Percentiles rank a stretch among this genome's conserved stretches.
Conservation (phyloP, 805 yeast genomes). For the Spathaspora sp. region DNA sequence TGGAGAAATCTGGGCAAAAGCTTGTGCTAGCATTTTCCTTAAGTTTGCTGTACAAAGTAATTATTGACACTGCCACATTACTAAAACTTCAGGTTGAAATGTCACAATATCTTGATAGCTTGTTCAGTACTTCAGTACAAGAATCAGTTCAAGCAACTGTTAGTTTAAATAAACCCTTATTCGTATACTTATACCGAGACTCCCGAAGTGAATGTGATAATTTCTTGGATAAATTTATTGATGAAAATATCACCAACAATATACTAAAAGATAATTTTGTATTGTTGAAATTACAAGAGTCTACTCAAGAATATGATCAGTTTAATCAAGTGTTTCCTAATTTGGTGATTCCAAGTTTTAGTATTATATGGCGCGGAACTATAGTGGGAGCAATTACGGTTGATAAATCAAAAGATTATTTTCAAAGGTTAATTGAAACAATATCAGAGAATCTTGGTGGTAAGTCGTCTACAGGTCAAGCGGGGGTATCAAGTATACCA, state of each 20-base stretch:
- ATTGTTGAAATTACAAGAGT: conserved; percentile 15
- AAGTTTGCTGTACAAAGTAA: neutral
- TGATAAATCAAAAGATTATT: conserved; percentile 11
- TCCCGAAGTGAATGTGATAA: conserved; percentile 5
- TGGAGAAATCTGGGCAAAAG: neutral
- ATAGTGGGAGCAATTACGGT: conserved; percentile 42
- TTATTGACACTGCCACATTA: neutral
- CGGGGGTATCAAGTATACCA: neutral
- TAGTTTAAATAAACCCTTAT: conserved; percentile 16
- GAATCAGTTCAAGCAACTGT: conserved; percentile 20
- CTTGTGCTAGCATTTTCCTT: neutral
- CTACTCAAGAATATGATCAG: conserved; percentile 15
- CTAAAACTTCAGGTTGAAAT: neutral
- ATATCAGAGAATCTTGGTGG: neutral
- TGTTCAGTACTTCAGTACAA: conserved; percentile 19
- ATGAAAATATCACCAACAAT: neutral
- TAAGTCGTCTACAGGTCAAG: neutral
- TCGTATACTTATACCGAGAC: conserved; percentile 17
- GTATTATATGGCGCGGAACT: conserved; percentile 47
- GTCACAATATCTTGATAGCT: conserved; percentile 3
- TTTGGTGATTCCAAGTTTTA: conserved; percentile 51
- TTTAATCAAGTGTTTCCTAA: conserved; percentile 58
- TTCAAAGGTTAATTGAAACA: conserved; percentile 1
- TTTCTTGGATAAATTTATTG: conserved; percentile 11
- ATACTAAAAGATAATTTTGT: conserved; percentile 10